Evolutionary conservation across 345 rosid species (phyloP), one percentile per base, ranked within the genome.

Genomic region (Draba incana): DNA sequence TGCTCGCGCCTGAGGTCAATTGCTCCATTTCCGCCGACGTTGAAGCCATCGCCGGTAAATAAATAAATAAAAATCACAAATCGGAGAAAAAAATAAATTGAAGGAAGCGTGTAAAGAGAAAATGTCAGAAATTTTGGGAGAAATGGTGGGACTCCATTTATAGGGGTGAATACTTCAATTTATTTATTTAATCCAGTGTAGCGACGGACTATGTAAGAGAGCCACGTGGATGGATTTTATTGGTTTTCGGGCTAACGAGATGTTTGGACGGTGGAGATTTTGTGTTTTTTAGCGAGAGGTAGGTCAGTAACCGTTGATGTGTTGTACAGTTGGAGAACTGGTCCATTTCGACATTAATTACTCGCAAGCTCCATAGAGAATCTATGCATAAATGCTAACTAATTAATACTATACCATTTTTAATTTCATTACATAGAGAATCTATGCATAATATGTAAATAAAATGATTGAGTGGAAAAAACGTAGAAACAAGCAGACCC

Each of bases 1-100:
- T 94, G 82, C 99, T 89, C 16, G 99, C 99, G 11, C 99, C 99
- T 14, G 99, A 94, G 14, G 99, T 94, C 47, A 90, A 80, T 50
- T 75, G 97, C 52, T 92, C 96, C 82, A 92, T 81, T 75, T 91
- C 96, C 64, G 81, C 85, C 69, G 82, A 52, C 39, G 84, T 77
- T 68, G 85, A 84, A 71, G 78, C 50, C 82, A 69, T 48, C 64
- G 57, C 54, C 53, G 58, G 62, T 4, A 12, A 33, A 57, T 0
- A 37, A 11, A 10, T 6, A 25, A 12, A 28, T n/a, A n/a, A 31
- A 33, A 66, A 10, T 56, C 9, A 20, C 45, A 41, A 73, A 66
- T 74, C 49, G 56, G 2, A 20, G 4, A 46, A 47, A 51, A 64
- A 27, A 2, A n/a, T n/a, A 57, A 6, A 10, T 12, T 5, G 38